phyloP scores from a whole-genome alignment of 2,329 filamentous ascomycete genomes.

The Scolecobasidium constrictum region DNA sequence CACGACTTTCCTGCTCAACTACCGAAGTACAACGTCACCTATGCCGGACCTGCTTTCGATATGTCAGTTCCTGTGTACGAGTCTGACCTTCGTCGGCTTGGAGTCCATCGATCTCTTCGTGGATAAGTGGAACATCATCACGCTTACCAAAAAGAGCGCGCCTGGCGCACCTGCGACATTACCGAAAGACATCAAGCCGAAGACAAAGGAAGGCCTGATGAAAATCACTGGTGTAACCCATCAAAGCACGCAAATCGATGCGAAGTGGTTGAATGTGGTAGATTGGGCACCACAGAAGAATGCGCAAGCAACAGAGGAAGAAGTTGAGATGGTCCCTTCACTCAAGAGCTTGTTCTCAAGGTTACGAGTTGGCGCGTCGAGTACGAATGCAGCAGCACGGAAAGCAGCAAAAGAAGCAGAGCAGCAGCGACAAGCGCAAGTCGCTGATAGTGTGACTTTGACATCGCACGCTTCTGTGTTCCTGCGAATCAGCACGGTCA shows the following conservation, averaged over 20 bases:
- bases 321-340: background rate
- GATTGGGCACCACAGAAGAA: conserved; percentile 55
- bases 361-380: conserved; percentile 12
- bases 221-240: conserved; percentile 69
- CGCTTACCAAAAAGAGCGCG: conserved; percentile 74
- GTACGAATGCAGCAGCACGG: conserved; percentile 23
- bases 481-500: conserved; percentile 75
- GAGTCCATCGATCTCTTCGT: conserved; percentile 82
- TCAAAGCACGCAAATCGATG: conserved; percentile 86
- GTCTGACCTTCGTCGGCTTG: conserved; percentile 87
- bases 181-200: conserved; percentile 68
- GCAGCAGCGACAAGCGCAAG: conserved; percentile 47
- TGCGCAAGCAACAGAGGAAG: conserved; percentile 1
- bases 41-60: conserved; percentile 78
- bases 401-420: conserved; percentile 51
- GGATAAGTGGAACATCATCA: conserved; percentile 73
- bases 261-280: conserved; percentile 75
- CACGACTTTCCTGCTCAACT: conserved; percentile 91
- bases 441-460: conserved; percentile 61
- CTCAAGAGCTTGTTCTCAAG: conserved; percentile 29
- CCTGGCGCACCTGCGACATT: conserved; percentile 62
- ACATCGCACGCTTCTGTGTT: conserved; percentile 72
- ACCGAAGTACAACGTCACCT: conserved; percentile 78
- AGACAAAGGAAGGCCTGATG: conserved; percentile 82
- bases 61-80: conserved; percentile 86